Evolutionary conservation across 2,329 filamentous ascomycete genomes (phyloP).

Genomic region (Chrysosporium keratinophilum): DNA sequence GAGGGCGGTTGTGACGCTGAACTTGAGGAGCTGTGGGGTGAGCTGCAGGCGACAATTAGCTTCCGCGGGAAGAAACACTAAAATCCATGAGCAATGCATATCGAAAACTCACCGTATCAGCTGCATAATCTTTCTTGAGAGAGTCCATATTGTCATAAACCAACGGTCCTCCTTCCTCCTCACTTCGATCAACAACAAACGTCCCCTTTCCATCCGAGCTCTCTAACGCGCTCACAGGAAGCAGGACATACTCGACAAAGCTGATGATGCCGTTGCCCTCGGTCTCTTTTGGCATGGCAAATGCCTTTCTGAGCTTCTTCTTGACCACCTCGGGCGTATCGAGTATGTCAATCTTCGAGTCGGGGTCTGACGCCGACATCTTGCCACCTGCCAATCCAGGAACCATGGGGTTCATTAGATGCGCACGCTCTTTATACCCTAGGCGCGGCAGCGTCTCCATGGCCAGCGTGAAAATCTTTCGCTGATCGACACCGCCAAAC

Average conservation of each 20-base stretch:
- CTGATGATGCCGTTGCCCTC: constrained; percentile 80
- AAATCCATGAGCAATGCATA: neutral
- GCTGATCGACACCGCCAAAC: constrained; percentile 73
- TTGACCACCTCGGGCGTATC: constrained; percentile 63
- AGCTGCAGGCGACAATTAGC: constrained; percentile 41
- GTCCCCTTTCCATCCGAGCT: constrained; percentile 37
- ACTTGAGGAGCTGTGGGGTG: constrained; percentile 78
- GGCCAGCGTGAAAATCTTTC: constrained; percentile 80
- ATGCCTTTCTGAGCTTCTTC: constrained; percentile 80
- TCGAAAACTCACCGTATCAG: constrained; percentile 55
- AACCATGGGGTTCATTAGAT: constrained; percentile 80
- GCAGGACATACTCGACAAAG: constrained; percentile 76
- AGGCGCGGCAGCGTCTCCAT: constrained; percentile 76
- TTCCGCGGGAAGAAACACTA: neutral
- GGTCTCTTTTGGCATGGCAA: constrained; percentile 61
- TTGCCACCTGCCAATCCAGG: constrained; percentile 73
- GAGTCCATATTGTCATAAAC: constrained; percentile 67
- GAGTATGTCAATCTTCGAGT: constrained; percentile 89
- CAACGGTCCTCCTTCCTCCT: constrained; percentile 56
- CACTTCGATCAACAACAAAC: constrained; percentile 58
- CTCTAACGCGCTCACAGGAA: constrained; percentile 62
- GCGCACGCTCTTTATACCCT: constrained; percentile 66
- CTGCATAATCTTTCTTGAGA: constrained; percentile 68
- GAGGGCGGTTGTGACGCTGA: constrained; percentile 65
- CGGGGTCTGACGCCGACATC: constrained; percentile 49